Conservation (phyloP, 306 rosid genomes). For the Abrus pulchellus region DNA sequence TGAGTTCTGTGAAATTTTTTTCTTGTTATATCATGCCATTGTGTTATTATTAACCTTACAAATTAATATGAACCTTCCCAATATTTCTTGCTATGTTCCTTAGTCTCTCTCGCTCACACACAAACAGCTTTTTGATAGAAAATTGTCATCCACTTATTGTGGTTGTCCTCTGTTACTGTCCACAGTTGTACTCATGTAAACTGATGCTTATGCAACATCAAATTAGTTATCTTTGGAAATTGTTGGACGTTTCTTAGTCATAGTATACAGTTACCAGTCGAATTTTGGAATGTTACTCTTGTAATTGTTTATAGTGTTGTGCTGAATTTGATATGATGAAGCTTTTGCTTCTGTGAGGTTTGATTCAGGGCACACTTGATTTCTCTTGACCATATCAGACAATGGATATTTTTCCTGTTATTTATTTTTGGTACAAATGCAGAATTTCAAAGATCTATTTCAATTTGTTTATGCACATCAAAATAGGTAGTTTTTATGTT, state of each 20-base stretch:
- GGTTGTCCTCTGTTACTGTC: conserved; percentile 6
- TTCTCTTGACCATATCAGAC: not conserved
- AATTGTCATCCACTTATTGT: not conserved
- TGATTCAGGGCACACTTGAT: not conserved
- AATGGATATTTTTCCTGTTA: not conserved
- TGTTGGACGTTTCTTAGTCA: not conserved
- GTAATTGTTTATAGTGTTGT: not conserved
- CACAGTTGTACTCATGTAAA: not conserved
- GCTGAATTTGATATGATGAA: conserved; percentile 4
- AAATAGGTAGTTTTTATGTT: not conserved
- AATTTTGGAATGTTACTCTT: not conserved
- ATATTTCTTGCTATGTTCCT: conserved; percentile 1
- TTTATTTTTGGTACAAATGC: not conserved
- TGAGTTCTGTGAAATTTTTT: not conserved
- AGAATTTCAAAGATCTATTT: conserved; percentile 8
- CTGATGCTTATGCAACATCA: not conserved
- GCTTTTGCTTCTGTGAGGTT: not conserved
- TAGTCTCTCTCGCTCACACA: not conserved
- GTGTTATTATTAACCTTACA: not conserved
- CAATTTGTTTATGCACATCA: not conserved
- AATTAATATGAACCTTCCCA: not conserved
- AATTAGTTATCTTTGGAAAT: not conserved
- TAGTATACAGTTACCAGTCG: not conserved
- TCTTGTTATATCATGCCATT: not conserved
- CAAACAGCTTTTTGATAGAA: not conserved